Evolutionary conservation across 306 rosid species (phyloP), one percentile per base, ranked within the genome.

Genomic region (Inga laurina): DNA sequence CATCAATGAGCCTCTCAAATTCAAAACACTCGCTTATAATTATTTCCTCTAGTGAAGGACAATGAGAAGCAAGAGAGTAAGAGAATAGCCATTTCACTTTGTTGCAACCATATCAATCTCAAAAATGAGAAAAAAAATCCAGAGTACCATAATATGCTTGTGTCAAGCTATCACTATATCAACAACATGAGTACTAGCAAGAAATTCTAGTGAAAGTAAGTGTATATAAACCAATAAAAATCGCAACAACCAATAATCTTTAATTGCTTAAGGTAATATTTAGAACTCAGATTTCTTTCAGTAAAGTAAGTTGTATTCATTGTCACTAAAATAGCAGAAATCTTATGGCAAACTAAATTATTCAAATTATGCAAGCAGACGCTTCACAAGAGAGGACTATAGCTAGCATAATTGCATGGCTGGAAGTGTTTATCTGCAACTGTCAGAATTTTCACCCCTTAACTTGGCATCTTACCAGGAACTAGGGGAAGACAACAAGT

Each of bases 101-200:
- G 27, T 27, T 27, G 27, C 27, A 27, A 27, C 27, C 27, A 27
- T 27, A 27, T 27, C 27, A 27, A 27, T 27, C 27, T 27, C 27
- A 62, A 80, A 62, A 75, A 72, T 69, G 56, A 79, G 56, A 74
- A 80, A 52, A 49, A 68, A 30, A 27, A n/a, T 24, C 19, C n/a
- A 79, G 77, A 14, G 59, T 49, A 13, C 51, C 16, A 46, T 14
- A 16, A 51, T 52, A 14, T 52, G 22, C 22, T 52, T 52, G 59
- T 83, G 43, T 43, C 74, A 43, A 75, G 43, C 54, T 75, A 54
- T n/a, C 39, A 59, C 24, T 66, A 56, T 41, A 49, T 13, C 4
- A 48, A 48, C 18, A 48, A 3, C 11, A 45, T 45, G 49, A 45
- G 49, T 2, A 45, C 49, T 12, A 2, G 11, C 54, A 49, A 14